A percentile compares a stretch with the other conserved stretches of the same genome.
phyloP scores from a whole-genome alignment of 495 filamentous ascomycete species.

The Xanthoparmelia taractica region DNA sequence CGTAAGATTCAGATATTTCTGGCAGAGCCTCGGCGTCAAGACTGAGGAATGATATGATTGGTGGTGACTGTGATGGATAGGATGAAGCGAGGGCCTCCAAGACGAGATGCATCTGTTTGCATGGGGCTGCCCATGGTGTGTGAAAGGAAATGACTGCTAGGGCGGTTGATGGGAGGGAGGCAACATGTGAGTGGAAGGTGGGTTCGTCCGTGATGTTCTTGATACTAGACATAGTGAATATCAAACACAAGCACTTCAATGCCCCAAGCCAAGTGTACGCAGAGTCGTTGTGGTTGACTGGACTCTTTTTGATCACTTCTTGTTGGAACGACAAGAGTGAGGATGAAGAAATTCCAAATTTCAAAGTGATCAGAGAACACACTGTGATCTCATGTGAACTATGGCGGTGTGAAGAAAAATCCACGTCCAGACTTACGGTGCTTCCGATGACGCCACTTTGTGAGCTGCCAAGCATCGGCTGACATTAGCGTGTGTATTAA shows the following conservation, averaged over 20 bases:
- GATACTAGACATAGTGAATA: conserved; percentile 56
- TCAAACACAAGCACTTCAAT: background rate
- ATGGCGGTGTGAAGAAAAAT: background rate
- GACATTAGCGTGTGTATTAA: background rate
- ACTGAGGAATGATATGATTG: conserved; percentile 68
- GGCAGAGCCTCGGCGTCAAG: conserved; percentile 85
- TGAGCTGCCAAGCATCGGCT: background rate
- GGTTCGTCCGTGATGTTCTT: conserved; percentile 61
- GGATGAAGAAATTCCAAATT: background rate
- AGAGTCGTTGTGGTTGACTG: background rate
- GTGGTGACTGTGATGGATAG: conserved; percentile 59
- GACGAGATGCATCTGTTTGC: conserved; percentile 85
- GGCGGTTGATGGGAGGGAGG: conserved; percentile 54
- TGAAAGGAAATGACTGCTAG: conserved; percentile 86
- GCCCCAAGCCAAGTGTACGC: background rate
- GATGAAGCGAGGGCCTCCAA: conserved; percentile 75
- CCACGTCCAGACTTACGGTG: too few species aligned
- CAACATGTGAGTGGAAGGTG: conserved; percentile 58
- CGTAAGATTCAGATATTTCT: conserved; percentile 79
- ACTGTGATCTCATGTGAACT: background rate
- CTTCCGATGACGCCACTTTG: background rate
- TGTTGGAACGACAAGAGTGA: background rate
- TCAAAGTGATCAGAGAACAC: background rate
- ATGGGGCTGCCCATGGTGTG: conserved; percentile 94
- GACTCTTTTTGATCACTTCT: background rate